These are phyloP conservation scores for Lithospermum erythrorhizon DNA, from an alignment of 257 asterid genomes.

Conservation along the genomic window DNA sequence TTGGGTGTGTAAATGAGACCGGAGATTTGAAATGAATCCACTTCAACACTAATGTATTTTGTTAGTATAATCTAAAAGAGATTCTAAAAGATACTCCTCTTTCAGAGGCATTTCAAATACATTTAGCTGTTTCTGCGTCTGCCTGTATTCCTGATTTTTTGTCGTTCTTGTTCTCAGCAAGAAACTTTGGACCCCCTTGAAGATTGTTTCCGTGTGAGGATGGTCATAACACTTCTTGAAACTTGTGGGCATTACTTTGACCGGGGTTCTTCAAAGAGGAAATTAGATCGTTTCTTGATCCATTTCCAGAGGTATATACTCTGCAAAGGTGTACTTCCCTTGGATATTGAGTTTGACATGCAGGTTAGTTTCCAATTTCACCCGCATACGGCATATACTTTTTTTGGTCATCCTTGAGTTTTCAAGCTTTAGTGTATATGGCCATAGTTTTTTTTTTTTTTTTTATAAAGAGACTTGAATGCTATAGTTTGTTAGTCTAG, in stretches of 20 bases:
- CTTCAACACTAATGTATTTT: no score
- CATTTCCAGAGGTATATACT: constrained; percentile 90
- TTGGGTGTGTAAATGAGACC: no score
- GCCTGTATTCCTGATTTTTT: constrained; percentile 4
- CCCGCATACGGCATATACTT: neutral
- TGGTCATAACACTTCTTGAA: constrained; percentile 87
- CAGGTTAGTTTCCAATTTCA: constrained; percentile 48
- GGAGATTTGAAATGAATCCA: no score
- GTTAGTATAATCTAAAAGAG: no score
- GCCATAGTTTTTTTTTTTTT: no score
- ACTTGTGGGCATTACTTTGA: constrained; percentile 98
- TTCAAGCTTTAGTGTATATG: no score
- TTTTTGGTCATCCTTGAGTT: neutral
- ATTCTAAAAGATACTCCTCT: no score
- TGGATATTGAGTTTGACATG: constrained; percentile 94
- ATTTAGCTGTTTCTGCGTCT: no score
- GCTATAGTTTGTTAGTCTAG: no score
- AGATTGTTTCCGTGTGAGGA: constrained; percentile 93
- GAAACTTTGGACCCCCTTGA: constrained; percentile 88
- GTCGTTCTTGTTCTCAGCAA: constrained; percentile 46
- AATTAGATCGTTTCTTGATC: constrained; percentile 86
- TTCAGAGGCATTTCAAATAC: no score
- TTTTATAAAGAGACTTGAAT: no score
- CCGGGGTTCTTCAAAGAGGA: constrained; percentile 92
- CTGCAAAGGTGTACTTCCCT: constrained; percentile 72